phyloP scores from a whole-genome alignment of 139 green algal species.

The Bryopsis sp. region DNA sequence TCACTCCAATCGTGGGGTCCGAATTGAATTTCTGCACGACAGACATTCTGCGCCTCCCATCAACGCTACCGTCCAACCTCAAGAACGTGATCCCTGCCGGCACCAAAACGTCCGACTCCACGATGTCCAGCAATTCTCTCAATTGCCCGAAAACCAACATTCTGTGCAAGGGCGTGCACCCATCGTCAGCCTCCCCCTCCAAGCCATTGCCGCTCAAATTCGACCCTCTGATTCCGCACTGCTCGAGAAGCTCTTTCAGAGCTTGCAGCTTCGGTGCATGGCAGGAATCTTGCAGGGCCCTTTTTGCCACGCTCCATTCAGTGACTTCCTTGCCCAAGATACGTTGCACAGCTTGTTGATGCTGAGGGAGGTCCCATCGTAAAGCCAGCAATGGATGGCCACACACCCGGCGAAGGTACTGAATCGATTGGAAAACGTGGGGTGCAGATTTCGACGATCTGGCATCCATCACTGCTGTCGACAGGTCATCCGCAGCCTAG shows the following conservation, averaged over 20 bases:
- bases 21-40: constrained; percentile 86
- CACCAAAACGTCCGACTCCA: constrained; percentile 65
- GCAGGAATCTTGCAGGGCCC: constrained; percentile 31
- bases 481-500: too few species aligned
- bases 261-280: constrained; percentile 89
- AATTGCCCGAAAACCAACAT: constrained; percentile 96
- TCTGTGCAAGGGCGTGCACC: constrained; percentile 52
- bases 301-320: constrained; percentile 9
- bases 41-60: constrained; percentile 60
- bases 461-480: too few species aligned
- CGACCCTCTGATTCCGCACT: constrained; percentile 68
- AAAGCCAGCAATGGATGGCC: constrained; percentile 86
- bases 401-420: constrained; percentile 92
- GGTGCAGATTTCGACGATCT: too few species aligned
- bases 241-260: constrained; percentile 76
- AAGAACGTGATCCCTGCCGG: constrained; percentile 67
- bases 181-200: neutral
- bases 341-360: constrained; percentile 37
- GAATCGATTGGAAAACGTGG: constrained; percentile 63
- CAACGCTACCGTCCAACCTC: constrained; percentile 80
- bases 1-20: constrained; percentile 93
- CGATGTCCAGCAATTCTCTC: constrained; percentile 78
- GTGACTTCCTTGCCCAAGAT: constrained; percentile 16
- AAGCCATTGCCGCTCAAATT: constrained; percentile 13
- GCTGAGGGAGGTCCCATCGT: constrained; percentile 42